Base-by-base conservation (phyloP, 2,329 filamentous ascomycete species). In the Fusarium verticillioides region DNA sequence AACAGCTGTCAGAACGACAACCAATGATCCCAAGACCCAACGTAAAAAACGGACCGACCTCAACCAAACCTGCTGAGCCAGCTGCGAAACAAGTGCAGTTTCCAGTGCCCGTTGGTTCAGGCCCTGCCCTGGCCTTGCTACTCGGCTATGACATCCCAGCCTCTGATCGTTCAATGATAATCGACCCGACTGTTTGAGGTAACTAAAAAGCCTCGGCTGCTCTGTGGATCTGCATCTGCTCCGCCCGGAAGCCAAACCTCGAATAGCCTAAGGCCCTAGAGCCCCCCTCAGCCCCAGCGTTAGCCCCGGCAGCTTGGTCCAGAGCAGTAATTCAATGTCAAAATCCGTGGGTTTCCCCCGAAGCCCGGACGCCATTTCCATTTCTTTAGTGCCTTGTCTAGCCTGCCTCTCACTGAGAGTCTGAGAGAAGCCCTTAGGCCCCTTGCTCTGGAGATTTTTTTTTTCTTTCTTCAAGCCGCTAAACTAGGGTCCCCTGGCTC, bases 311-410 rank as follows among this genome's bases (percentile, higher is more conserved):
- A 53, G 32, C 57, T 60, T 62, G 47, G 30, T 42, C 74, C 65
- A 40, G 74, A 76, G 66, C 60, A 47, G 74, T 53, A 75, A 69
- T 30, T 30, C 34, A 63, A 42, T 46, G 36, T 57, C 73, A 74
- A 37, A 60, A 76, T 72, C 50, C 52, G 74, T 76, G 54, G 42
- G 58, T 63, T 69, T 59, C 58, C 67, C 37, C 74, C 74, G 74
- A 73, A 62, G 69, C 66, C 73, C 61, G 66, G 73, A 53, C 46
- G 52, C 74, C 73, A 69, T 58, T 57, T 52, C 34, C 49, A 21
- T 36, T 52, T 36, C 49, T 15, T 52, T 36, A 52, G 49, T 52
- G 49, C 12, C n/a, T 46, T 46, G 44, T 46, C 44, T 46, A 46
- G 43, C 26, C 44, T 19, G n/a, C 19, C 30, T 36, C 49, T 52